A percentile compares a stretch with the other conserved stretches of the same genome.
Evolutionary conservation across 805 yeast genomes (phyloP).

Genomic region (Nakazawaea ambrosiae): DNA sequence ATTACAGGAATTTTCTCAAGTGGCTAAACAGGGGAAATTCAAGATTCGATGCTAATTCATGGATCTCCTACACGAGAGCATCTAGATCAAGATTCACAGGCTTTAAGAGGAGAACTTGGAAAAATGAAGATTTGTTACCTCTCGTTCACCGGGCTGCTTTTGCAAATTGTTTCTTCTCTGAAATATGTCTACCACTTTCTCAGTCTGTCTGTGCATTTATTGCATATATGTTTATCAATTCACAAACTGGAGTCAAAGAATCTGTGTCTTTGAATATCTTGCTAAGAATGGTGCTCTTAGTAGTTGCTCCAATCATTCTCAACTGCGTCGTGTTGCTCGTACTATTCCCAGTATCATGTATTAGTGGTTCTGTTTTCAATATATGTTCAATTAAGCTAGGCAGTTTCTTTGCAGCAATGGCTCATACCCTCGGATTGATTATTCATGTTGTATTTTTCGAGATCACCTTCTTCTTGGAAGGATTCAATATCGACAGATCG

Average conservation of each 20-base stretch:
- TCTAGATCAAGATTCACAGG: conserved; percentile 91
- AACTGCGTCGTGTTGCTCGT: conserved; percentile 27
- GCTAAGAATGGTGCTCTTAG: conserved; percentile 50
- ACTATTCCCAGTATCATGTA: conserved; percentile 28
- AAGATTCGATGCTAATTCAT: conserved; percentile 59
- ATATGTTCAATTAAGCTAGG: conserved; percentile 27
- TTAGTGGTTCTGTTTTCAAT: conserved; percentile 27
- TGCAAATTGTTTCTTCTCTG: conserved; percentile 68
- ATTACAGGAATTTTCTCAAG: conserved; percentile 41
- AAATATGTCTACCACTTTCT: conserved; percentile 64
- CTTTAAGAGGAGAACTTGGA: conserved; percentile 69
- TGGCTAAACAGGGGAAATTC: conserved; percentile 84
- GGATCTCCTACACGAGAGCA: conserved; percentile 70
- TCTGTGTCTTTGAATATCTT: conserved; percentile 50
- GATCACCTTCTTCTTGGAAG: conserved; percentile 31
- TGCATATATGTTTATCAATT: conserved; percentile 75
- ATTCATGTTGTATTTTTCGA: conserved; percentile 29
- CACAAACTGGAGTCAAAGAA: conserved; percentile 73
- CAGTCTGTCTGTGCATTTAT: conserved; percentile 62
- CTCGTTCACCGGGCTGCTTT: conserved; percentile 71
- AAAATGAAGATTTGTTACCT: conserved; percentile 35
- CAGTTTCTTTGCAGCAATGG: conserved; percentile 31
- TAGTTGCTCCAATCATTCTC: conserved; percentile 40
- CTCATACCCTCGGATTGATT: conserved; percentile 29
- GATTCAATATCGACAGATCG: conserved; percentile 32